Evolutionary conservation across 306 rosid genomes (phyloP).

Genomic region (Benincasa hispida): DNA sequence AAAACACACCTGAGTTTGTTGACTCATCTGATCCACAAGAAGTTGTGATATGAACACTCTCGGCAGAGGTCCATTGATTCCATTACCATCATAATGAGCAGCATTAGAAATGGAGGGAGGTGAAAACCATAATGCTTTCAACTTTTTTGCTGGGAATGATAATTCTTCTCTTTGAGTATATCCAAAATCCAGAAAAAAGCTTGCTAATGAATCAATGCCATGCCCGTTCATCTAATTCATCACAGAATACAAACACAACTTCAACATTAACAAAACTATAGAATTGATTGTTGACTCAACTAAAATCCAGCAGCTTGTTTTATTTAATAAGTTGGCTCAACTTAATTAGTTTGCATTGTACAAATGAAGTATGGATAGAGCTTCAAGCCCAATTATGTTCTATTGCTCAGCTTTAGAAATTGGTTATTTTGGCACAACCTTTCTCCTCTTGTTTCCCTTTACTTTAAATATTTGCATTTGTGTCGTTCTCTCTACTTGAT

Average conservation of each 20-base stretch:
- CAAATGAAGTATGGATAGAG: no score
- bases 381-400: no score
- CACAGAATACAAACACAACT: not conserved
- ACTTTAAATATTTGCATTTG: no score
- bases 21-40: conserved; percentile 79
- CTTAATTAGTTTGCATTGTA: no score
- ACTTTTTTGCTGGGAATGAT: conserved; percentile 69
- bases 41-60: conserved; percentile 86
- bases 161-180: conserved; percentile 56
- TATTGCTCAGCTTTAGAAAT: no score
- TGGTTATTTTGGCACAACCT: no score
- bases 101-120: conserved; percentile 43
- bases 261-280: not conserved
- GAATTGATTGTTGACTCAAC: no score
- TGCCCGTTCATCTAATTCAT: conserved; percentile 59
- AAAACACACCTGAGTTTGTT: conserved; percentile 56
- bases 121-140: conserved; percentile 89
- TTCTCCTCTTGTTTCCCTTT: no score
- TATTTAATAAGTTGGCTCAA: no score
- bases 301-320: no score
- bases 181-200: conserved; percentile 69
- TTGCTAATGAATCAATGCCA: conserved; percentile 80
- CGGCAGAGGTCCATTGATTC: conserved; percentile 71
- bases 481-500: no score
- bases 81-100: conserved; percentile 25